Evolutionary conservation across 2,329 filamentous ascomycete genomes (phyloP).

Genomic region (Juglanconis juglandina): DNA sequence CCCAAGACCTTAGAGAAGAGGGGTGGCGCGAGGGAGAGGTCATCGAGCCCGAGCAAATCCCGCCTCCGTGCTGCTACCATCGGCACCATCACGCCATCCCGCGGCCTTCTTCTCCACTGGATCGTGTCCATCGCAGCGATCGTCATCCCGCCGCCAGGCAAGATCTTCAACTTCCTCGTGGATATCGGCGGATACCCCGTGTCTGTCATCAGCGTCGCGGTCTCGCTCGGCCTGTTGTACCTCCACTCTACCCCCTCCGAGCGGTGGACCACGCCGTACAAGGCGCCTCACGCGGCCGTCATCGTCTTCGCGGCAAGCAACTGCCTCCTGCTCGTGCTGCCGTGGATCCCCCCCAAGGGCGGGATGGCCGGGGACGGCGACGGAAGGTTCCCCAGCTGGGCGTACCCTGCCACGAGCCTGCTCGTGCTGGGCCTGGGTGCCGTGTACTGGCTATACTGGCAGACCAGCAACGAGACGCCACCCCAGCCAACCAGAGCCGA

Average conservation of each 20-base stretch:
- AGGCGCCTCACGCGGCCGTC: slow-evolving; percentile 27
- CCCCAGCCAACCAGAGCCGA: too few relatives aligned
- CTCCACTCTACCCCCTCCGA: slow-evolving; percentile 28
- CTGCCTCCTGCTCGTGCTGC: slow-evolving; percentile 31
- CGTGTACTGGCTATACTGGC: slow-evolving; percentile 36
- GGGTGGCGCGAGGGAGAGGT: slow-evolving; percentile 15
- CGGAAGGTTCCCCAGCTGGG: slow-evolving; percentile 31
- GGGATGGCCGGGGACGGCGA: slow-evolving; percentile 21
- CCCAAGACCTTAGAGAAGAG: neutral
- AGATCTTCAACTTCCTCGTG: slow-evolving; percentile 37
- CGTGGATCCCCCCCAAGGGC: slow-evolving; percentile 32
- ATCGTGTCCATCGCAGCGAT: slow-evolving; percentile 57
- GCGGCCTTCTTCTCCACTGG: slow-evolving; percentile 55
- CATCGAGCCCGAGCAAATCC: slow-evolving; percentile 8
- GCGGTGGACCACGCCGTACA: slow-evolving; percentile 29
- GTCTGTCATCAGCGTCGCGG: slow-evolving; percentile 32
- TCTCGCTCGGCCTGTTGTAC: slow-evolving; percentile 32
- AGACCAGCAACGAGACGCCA: slow-evolving; percentile 9
- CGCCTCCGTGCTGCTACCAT: neutral
- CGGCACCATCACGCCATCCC: slow-evolving; percentile 20
- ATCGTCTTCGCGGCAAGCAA: slow-evolving; percentile 31
- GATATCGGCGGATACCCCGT: slow-evolving; percentile 36
- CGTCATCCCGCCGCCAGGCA: slow-evolving; percentile 44
- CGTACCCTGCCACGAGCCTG: slow-evolving; percentile 34
- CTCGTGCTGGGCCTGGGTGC: slow-evolving; percentile 31